Evolutionary conservation across 2,329 filamentous ascomycete genomes (phyloP).

Genomic region (Coniochaeta sp.): DNA sequence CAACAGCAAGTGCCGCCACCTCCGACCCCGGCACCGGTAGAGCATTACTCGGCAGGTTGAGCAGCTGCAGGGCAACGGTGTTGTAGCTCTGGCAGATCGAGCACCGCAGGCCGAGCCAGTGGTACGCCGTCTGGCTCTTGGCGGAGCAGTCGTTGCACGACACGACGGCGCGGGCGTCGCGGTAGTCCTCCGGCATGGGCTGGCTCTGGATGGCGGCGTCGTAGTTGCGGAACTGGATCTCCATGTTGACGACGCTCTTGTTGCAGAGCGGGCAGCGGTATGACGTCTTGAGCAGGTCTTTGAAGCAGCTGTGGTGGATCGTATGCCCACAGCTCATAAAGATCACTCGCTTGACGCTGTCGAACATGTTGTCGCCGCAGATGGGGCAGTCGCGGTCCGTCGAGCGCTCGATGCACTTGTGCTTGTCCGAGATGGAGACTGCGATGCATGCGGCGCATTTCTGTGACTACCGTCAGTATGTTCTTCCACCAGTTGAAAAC

Average conservation of each 20-base stretch:
- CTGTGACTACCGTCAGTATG: slow-evolving; percentile 29
- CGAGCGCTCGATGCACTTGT: slow-evolving; percentile 90
- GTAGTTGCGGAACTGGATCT: slow-evolving; percentile 83
- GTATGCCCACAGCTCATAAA: slow-evolving; percentile 96
- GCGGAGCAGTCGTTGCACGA: slow-evolving; percentile 93
- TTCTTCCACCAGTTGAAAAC: neutral
- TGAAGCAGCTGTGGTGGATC: slow-evolving; percentile 85
- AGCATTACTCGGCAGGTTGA: slow-evolving; percentile 38
- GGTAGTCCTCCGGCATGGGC: slow-evolving; percentile 84
- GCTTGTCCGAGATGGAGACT: slow-evolving; percentile 74
- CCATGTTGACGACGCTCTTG: slow-evolving; percentile 97
- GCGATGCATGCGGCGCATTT: slow-evolving; percentile 92
- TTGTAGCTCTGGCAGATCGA: slow-evolving; percentile 65
- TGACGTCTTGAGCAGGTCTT: slow-evolving; percentile 78
- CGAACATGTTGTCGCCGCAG: slow-evolving; percentile 95
- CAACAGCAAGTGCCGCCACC: slow-evolving; percentile 14
- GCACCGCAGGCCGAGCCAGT: slow-evolving; percentile 93
- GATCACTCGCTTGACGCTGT: slow-evolving; percentile 78
- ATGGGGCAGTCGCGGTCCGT: slow-evolving; percentile 96
- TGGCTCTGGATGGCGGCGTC: slow-evolving; percentile 82
- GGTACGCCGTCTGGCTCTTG: slow-evolving; percentile 79
- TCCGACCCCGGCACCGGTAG: slow-evolving; percentile 8
- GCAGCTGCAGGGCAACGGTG: slow-evolving; percentile 52
- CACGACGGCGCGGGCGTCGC: slow-evolving; percentile 71
- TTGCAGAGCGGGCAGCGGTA: slow-evolving; percentile 97